Evolutionary conservation across 331 rosid species (phyloP), one percentile per base, ranked within the genome.

Genomic region (Prunus yedoensis): DNA sequence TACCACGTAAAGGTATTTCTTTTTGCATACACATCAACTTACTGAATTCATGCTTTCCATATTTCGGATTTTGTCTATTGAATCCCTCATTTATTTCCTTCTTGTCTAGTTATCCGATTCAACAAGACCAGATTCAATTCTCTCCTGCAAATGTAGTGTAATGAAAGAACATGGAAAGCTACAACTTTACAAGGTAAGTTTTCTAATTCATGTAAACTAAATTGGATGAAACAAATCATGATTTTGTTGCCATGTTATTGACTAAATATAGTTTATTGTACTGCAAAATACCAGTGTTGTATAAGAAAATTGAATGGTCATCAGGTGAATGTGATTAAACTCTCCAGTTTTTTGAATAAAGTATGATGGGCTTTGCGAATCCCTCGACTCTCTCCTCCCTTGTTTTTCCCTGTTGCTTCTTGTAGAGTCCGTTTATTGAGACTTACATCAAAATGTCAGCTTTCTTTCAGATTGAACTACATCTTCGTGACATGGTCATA

Each of bases 121-220:
- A 11, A 57, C 49, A 49, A 66, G 67, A 15, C 85, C 85, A 68
- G 73, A 62, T 66, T 51, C 75, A 49, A 63, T 51, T 35, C 28
- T 88, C 72, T n/a, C 69, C 32, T 88, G 89, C 80, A 86, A 78
- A 71, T 87, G 90, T 74, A 70, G 56, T 18, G 81, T 72, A 32
- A 28, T 77, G 25, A 75, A 78, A 45, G 80, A 83, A 69, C 66
- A 13, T 60, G 78, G 74, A 50, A 83, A 53, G 50, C 89, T 89
- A 66, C 64, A 82, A 70, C 66, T 89, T 28, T 73, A 78, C 77
- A 83, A 84, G 91, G 94, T 66, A 76, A 47, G 76, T 77, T 61
- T 74, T 72, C 20, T 62, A 17, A 8, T 74, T 64, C 11, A 23
- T 56, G 52, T 49, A 11, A 65, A 17, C 56, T 32, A 54, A 43